A percentile compares a stretch with the other conserved stretches of the same genome.
Conservation (phyloP, 176 grass and related monocot genomes). For the Zoysia pacifica region DNA sequence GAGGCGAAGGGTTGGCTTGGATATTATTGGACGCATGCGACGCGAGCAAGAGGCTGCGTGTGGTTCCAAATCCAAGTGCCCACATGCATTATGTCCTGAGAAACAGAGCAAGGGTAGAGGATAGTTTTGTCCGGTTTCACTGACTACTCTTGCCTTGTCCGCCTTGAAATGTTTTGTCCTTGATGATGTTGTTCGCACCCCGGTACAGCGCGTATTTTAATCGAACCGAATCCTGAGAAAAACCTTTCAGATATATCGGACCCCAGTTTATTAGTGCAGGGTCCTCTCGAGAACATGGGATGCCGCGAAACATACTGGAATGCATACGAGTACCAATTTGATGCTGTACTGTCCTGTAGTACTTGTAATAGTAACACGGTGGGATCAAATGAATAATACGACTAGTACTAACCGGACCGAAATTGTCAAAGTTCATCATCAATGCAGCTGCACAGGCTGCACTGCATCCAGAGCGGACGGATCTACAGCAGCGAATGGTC, state of each 20-base stretch:
- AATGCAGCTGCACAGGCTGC: slow-evolving; percentile 2
- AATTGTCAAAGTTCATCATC: slow-evolving; percentile 1
- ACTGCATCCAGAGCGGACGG: not conserved
- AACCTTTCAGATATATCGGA: too few species aligned
- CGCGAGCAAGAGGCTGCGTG: not conserved
- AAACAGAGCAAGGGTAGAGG: not conserved
- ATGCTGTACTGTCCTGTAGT: too few species aligned
- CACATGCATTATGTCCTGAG: slow-evolving; percentile 15
- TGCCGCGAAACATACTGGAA: too few species aligned
- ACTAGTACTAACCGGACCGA: not conserved
- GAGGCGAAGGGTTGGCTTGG: not conserved
- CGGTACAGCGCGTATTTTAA: too few species aligned
- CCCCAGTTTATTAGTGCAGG: too few species aligned
- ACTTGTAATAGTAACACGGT: too few species aligned
- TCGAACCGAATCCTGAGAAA: too few species aligned
- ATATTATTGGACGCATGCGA: slow-evolving; percentile 12
- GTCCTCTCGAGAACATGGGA: too few species aligned
- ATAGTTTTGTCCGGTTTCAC: slow-evolving; percentile 9
- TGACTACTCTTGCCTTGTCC: not conserved
- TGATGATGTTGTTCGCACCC: too few species aligned
- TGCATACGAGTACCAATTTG: too few species aligned
- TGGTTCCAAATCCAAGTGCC: not conserved
- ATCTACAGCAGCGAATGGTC: too few species aligned
- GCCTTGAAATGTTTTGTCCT: slow-evolving; percentile 1
- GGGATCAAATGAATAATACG: not conserved